Base-by-base conservation (phyloP, 1,284 basidiomycete genomes). In the Marasmius fiardii region DNA sequence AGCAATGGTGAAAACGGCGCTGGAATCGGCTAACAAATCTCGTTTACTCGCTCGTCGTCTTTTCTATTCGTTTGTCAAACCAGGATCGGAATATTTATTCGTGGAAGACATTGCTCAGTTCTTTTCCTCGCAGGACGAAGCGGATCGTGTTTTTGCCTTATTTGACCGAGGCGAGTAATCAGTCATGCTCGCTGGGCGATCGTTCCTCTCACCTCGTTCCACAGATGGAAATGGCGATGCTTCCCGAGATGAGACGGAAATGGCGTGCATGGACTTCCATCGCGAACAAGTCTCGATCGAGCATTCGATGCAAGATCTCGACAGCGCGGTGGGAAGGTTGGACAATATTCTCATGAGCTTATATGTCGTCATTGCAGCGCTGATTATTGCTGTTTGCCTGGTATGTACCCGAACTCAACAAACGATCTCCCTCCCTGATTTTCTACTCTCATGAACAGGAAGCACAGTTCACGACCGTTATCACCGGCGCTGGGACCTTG, bases 251-350 rank as follows among this genome's bases (percentile, higher is more conserved):
- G 90, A 92, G 71, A 72, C 89, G 26, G 88, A 92, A 67, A 79
- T 88, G 72, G 83, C 90, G 14, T 87, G 90, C 70, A 74, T 92
- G 68, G 86, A 92, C 53, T 81, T 93, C 56, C 93, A 95, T 68
- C 83, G 91, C 31, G 94, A 96, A 65, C 85, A 94, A 59, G 72
- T 94, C 39, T 86, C 89, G 5, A 82, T 97, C 53, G 88, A 92
- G 60, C 86, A 89, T 64, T 92, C 89, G 11, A 93, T 98, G 92
- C 82, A 86, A 39, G 93, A 96, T 69, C 76, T 96, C 53, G 94
- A 97, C 70, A 92, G 90, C 57, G 94, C 93, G 4, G 92, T 95
- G 28, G 86, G 89, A 23, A 79, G 90, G 48, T 69, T 92, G 60
- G 88, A 90, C 66, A 88, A 89, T 63, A 89, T 91, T 58, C 70